Evolutionary conservation across 495 filamentous ascomycete genomes (phyloP).

Genomic region (Aspergillus olivimuriae): DNA sequence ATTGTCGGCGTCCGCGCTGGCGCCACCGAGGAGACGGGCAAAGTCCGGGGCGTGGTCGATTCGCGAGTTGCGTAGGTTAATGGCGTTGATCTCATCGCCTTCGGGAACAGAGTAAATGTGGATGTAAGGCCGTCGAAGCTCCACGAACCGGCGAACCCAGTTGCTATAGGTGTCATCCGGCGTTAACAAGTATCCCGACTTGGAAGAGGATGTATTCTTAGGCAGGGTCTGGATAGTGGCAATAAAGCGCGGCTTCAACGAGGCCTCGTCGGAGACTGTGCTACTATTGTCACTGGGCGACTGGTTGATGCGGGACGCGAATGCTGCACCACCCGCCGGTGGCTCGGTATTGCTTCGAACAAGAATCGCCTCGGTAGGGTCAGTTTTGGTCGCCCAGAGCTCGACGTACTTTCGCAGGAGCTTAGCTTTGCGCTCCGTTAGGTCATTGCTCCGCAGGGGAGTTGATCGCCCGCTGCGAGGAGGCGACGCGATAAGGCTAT

Average conservation of each 20-base stretch:
- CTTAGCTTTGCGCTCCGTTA: constrained; percentile 45
- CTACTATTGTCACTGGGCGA: constrained; percentile 18
- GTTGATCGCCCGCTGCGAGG: constrained; percentile 34
- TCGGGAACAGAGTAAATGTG: constrained; percentile 78
- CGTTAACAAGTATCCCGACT: constrained; percentile 76
- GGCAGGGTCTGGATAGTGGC: constrained; percentile 63
- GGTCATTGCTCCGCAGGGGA: constrained; percentile 37
- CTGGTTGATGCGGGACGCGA: constrained; percentile 23
- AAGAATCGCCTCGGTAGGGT: constrained; percentile 66
- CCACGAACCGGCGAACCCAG: constrained; percentile 89
- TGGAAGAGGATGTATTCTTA: constrained; percentile 70
- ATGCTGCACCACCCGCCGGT: constrained; percentile 59
- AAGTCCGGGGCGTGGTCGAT: constrained; percentile 88
- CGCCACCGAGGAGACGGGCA: constrained; percentile 60
- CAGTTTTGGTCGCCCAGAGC: constrained; percentile 73
- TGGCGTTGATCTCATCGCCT: constrained; percentile 83
- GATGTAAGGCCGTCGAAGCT: constrained; percentile 86
- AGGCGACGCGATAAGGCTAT: constrained; percentile 30
- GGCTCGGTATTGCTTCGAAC: constrained; percentile 70
- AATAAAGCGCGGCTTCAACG: constrained; percentile 50
- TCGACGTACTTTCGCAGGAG: constrained; percentile 66
- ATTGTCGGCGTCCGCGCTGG: constrained; percentile 23
- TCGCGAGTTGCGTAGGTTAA: constrained; percentile 75
- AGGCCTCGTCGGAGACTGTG: constrained; percentile 21
- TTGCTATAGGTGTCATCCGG: constrained; percentile 62